Evolutionary conservation across 495 filamentous ascomycete genomes (phyloP), one percentile per base, ranked within the genome.

Genomic region (Letharia columbiana): DNA sequence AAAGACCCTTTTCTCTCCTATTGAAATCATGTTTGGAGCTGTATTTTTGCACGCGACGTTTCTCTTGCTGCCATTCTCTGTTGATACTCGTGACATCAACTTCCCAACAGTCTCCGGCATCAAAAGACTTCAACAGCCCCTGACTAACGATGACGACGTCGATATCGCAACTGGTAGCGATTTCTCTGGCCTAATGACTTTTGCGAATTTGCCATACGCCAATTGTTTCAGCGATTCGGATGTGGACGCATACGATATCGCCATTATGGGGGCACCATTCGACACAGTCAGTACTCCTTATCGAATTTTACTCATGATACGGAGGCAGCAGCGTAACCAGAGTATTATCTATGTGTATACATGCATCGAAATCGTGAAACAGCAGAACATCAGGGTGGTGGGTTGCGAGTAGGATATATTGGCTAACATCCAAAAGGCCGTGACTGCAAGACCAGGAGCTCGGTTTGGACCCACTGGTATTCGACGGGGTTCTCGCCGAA

Each of bases 381-480:
- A 44, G 64, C 57, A 37, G 47, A 45, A 41, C n/a, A 28, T 28
- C 7, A 20, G n/a, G 23, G 23, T 28, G 23, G 23, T 28, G 23
- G 23, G 49, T 7, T 42, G 28, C 17, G 57, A 61, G 18, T 35
- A 37, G 52, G 56, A 15, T 42, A 8, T 39, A 17, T 40, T 13
- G 20, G 42, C 61, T 67, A 61, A 67, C 50, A 40, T 15, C 3
- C 35, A 0, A 31, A 37, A 78, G 77, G 75, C 67, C 20, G 79
- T 81, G 18, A 82, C 80, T 7, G 79, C 72, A 59, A 69, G 81
- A 41, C 81, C 62, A 58, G 50, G 62, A 20, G 62, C 39, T 78
- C 17, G 81, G 12, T 84, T 76, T 66, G 81, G 81, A 17, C 81
- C 81, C 2, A 67, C 67, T 50, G 81, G 79, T 20, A 82, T 83